Evolutionary conservation across 192 early-diverging fungal species (phyloP), one percentile per base, ranked within the genome.

Genomic region (Phlyctochytrium planicorne): DNA sequence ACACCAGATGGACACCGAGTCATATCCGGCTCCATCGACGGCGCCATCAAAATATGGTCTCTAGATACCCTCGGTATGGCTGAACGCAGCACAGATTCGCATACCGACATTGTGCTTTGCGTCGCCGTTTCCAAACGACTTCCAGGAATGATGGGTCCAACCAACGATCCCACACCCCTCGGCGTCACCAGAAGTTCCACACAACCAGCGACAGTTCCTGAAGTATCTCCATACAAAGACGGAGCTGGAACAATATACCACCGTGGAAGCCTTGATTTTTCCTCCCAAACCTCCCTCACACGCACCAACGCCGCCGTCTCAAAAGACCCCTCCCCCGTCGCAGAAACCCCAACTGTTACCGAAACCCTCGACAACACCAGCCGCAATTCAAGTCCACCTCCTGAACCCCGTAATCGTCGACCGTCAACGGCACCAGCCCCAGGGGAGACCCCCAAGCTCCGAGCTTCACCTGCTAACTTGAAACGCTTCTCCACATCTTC

Each of bases 11-110:
- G 25, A 25, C 20, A 68, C 17, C 29, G 14, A n/a, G 24, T 68
- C 0, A 24, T 68, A 0, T 68, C 66, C 0, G 62, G 64, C 0
- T 12, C 62, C 60, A 30, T 17, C 20, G 66, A 68, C 34, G 63
- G 31, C n/a, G 30, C 62, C 30, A 56, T 68, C 63, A 60, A 61
- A 23, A 25, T 61, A 4, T 66, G 65, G 65, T 47, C 40, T 14
- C 20, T 47, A 20, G 40, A 47, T 20, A 47, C 40, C 6, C 40
- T 47, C 20, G 40, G 40, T 14, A 47, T 47, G 40, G 40, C 40
- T 47, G 40, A 47, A 47, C 40, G 40, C 20, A 47, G 40, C 20
- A 20, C 6, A 6, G 20, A 47, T 14, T 14, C 10, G 10, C 40
- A 47, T 47, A 47, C 40, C 10, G 40, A 47, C 40, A 14, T 47